Conservation (phyloP, 1,284 basidiomycete species). For the Boletellus sp. region DNA sequence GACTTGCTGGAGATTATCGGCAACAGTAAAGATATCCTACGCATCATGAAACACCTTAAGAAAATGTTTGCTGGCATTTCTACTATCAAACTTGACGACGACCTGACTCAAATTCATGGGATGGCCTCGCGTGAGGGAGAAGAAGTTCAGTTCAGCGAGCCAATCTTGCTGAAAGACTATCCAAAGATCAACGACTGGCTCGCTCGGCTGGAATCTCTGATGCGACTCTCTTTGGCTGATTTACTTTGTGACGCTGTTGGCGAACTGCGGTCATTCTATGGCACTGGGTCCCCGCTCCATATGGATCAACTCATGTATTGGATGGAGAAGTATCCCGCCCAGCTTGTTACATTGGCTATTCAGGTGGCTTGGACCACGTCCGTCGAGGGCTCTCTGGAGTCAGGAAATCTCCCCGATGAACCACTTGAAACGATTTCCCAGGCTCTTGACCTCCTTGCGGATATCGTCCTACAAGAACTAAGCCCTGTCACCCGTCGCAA, state of each 20-base stretch:
- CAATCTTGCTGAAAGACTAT: conserved; percentile 87
- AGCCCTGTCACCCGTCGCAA: conserved; percentile 88
- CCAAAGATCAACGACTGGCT: conserved; percentile 99
- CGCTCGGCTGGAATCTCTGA: conserved; percentile 87
- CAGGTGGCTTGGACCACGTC: conserved; percentile 93
- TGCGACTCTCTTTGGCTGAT: conserved; percentile 88
- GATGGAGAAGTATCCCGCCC: conserved; percentile 93
- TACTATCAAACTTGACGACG: conserved; percentile 86
- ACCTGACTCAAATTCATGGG: conserved; percentile 81
- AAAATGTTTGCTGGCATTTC: conserved; percentile 99
- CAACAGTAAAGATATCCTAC: conserved; percentile 96
- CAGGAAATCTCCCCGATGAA: conserved; percentile 52
- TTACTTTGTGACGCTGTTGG: conserved; percentile 76
- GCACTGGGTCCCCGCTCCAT: conserved; percentile 51
- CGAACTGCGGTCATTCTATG: conserved; percentile 81
- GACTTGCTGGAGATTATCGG: conserved; percentile 99
- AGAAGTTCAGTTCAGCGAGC: conserved; percentile 79
- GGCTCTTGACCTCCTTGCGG: conserved; percentile 90
- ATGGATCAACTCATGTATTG: conserved; percentile 78
- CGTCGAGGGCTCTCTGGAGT: conserved; percentile 73
- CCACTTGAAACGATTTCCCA: conserved; percentile 77
- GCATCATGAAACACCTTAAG: conserved; percentile 98
- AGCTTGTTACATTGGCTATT: conserved; percentile 90
- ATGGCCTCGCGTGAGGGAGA: conserved; percentile 97
- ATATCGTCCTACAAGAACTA: conserved; percentile 91